These are phyloP conservation scores for Leersia perrieri DNA, from an alignment of 176 grass and related monocot species.

Conservation along the genomic window DNA sequence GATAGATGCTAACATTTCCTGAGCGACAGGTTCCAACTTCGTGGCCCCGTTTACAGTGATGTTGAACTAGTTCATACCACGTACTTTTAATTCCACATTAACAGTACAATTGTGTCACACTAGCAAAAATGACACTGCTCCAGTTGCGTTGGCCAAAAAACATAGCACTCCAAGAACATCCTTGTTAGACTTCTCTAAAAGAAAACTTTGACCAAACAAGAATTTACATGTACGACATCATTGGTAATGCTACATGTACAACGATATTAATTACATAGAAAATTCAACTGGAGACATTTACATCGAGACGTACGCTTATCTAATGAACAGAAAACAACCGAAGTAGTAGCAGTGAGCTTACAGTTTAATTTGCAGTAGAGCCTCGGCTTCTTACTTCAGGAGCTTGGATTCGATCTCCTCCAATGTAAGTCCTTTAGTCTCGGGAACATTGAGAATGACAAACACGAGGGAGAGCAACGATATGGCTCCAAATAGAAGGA, in stretches of 20 bases:
- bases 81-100: background rate
- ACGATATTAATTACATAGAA: background rate
- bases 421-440: conserved; percentile 94
- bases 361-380: background rate
- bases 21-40: background rate
- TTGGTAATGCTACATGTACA: conserved; percentile 2
- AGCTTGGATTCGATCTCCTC: conserved; percentile 97
- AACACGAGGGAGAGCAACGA: conserved; percentile 76
- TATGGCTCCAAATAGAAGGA: conserved; percentile 82
- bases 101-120: background rate
- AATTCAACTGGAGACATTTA: conserved; percentile 6
- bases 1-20: background rate
- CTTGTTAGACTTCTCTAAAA: background rate
- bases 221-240: background rate
- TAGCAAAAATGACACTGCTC: background rate
- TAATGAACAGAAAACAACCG: background rate
- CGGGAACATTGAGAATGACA: conserved; percentile 69
- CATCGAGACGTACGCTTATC: background rate
- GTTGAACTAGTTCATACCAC: background rate
- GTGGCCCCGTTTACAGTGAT: background rate
- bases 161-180: background rate
- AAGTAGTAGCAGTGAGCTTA: background rate
- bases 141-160: background rate
- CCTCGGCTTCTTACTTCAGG: conserved; percentile 47
- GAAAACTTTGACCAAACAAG: background rate